Conservation (phyloP, 2,329 filamentous ascomycete genomes). For the Penicillium thymicola region DNA sequence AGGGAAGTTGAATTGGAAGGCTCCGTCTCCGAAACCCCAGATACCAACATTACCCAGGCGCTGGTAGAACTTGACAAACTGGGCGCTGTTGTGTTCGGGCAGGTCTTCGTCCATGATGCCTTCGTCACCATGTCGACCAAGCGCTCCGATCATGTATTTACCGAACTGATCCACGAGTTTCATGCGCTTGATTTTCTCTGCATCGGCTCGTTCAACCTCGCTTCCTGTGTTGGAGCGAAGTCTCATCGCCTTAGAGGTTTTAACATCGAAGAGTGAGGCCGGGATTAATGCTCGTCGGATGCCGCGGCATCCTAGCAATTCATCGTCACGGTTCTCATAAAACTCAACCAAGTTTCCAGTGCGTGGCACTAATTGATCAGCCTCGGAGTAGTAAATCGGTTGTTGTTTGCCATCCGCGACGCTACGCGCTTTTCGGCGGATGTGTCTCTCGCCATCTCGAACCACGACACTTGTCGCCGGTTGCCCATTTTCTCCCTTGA, state of each 20-base stretch:
- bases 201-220: conserved; percentile 39
- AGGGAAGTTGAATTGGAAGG: conserved; percentile 53
- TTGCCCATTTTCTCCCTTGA: conserved; percentile 46
- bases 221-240: conserved; percentile 32
- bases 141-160: conserved; percentile 51
- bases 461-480: conserved; percentile 47
- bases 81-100: conserved; percentile 27
- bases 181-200: conserved; percentile 48
- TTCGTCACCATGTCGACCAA: conserved; percentile 43
- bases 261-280: conserved; percentile 41
- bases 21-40: conserved; percentile 51
- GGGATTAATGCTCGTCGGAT: conserved; percentile 42
- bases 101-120: conserved; percentile 29
- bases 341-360: conserved; percentile 46
- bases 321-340: conserved; percentile 45
- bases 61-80: conserved; percentile 52
- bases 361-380: conserved; percentile 45
- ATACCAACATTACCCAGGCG: conserved; percentile 52
- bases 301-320: conserved; percentile 32
- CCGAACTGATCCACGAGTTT: conserved; percentile 51
- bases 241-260: conserved; percentile 32
- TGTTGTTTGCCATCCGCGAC: conserved; percentile 30
- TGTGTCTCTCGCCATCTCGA: conserved; percentile 46
- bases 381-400: conserved; percentile 37
- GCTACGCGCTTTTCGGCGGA: conserved; percentile 44